Evolutionary conservation across 768 basidiomycete species (phyloP), one percentile per base, ranked within the genome.

Genomic region (Suillus americanus): DNA sequence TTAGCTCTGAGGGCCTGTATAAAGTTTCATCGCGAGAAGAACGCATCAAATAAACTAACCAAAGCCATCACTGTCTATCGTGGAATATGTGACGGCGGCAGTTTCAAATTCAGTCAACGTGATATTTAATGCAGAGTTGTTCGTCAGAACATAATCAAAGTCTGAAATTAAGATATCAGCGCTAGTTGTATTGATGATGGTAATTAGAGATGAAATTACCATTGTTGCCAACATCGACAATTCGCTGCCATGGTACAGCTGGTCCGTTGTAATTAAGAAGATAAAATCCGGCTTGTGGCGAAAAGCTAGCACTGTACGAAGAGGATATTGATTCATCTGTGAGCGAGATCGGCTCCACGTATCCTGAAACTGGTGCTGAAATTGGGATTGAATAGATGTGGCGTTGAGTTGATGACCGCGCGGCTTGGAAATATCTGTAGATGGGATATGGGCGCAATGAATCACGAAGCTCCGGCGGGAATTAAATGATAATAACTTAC

Each of bases 281-380:
- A 75, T 96, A 97, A 75, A 90, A 97, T 2, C 90, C 92, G 2
- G 88, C 93, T 37, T 86, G 76, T 1, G 97, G 94, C 1, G 95
- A 97, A 79, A 99, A 97, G 64, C 78, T 81, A 9, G 88, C 83
- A 1, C 80, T 76, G 71, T 91, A 91, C 70, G 82, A 90, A 2
- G 88, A 85, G 0, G 84, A 80, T 57, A 80, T 70, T 1, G 77
- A 72, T 55, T 73, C 64, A 66, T 89, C 87, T 16, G 88, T 88
- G 69, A 90, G 73, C 16, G 84, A 72, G 12, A 75, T 81, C 6
- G 85, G 82, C 54, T 79, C 76, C 20, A 71, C 71, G 1, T 66
- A 64, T 23, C 77, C 73, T 23, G 80, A 73, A 48, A 71, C 74
- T 51, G 75, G 73, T 61, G 78, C 79, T 9, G 95, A 90, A n/a